phyloP scores from a whole-genome alignment of 2,329 filamentous ascomycete species.

The Immersiporthe knoxdaviesiana region DNA sequence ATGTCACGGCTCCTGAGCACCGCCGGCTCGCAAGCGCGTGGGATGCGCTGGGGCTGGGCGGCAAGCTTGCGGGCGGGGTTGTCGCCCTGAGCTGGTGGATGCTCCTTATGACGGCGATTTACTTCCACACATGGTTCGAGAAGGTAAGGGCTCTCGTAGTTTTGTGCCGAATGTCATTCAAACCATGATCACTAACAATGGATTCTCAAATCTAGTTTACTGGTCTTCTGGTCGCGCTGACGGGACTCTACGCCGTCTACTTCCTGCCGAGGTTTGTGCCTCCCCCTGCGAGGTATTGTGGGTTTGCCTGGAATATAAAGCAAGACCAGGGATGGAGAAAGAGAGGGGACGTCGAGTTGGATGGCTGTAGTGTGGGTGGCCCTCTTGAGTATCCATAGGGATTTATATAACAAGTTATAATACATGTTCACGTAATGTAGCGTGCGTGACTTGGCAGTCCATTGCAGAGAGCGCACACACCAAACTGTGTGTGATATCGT shows the following conservation, averaged over 20 bases:
- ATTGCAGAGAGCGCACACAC: too few species aligned
- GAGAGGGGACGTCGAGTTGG: neutral
- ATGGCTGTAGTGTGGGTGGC: neutral
- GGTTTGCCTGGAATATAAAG: slow-evolving; percentile 56
- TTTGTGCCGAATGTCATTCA: too few species aligned
- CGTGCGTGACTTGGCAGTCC: too few species aligned
- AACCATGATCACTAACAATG: slow-evolving; percentile 29
- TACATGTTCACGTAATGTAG: neutral
- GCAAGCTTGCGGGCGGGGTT: slow-evolving; percentile 64
- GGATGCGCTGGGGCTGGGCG: slow-evolving; percentile 48
- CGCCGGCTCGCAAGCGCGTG: slow-evolving; percentile 30
- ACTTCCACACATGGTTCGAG: slow-evolving; percentile 98
- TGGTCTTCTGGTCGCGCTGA: slow-evolving; percentile 53
- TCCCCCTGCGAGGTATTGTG: slow-evolving; percentile 46
- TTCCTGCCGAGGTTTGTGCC: slow-evolving; percentile 56
- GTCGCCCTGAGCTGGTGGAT: slow-evolving; percentile 85
- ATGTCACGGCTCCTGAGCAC: slow-evolving; percentile 32
- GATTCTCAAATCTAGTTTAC: slow-evolving; percentile 52
- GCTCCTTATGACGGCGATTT: slow-evolving; percentile 97
- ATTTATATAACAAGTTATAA: neutral
- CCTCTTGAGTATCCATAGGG: neutral
- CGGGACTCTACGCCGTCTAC: slow-evolving; percentile 55
- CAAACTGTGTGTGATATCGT: neutral
- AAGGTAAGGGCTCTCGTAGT: slow-evolving; percentile 62
- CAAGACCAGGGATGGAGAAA: too few species aligned